Evolutionary conservation across 495 filamentous ascomycete species (phyloP).

Genomic region (Cercophora sp.): DNA sequence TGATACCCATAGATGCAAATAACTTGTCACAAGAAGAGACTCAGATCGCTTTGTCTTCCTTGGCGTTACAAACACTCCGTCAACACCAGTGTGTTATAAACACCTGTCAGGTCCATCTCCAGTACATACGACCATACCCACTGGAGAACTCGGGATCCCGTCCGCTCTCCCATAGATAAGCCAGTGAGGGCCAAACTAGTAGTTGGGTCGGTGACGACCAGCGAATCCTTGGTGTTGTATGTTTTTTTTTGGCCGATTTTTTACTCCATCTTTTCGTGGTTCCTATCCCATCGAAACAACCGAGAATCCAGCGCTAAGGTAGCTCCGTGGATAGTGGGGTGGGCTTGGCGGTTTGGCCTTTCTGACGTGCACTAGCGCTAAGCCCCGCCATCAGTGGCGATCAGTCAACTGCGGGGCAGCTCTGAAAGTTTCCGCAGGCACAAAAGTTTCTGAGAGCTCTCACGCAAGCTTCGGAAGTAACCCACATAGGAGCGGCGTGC

Average conservation of each 20-base stretch:
- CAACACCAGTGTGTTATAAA: too few relatives aligned
- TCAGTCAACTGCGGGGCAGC: constrained; percentile 6
- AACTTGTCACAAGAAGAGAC: too few relatives aligned
- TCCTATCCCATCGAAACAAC: too few relatives aligned
- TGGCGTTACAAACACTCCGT: too few relatives aligned
- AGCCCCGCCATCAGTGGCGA: not conserved
- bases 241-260: too few relatives aligned
- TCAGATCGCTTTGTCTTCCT: too few relatives aligned
- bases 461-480: not conserved
- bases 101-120: too few relatives aligned
- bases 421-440: constrained; percentile 3
- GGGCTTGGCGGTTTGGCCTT: not conserved
- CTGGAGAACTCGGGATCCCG: constrained; percentile 47
- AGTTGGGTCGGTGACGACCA: constrained; percentile 41
- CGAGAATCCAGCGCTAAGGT: too few relatives aligned
- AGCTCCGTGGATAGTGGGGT: not conserved
- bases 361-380: not conserved
- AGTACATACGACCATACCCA: constrained; percentile 46
- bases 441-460: not conserved
- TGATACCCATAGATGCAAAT: not conserved
- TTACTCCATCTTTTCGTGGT: too few relatives aligned
- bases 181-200: constrained; percentile 33
- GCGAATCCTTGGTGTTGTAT: constrained; percentile 44
- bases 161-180: constrained; percentile 50
- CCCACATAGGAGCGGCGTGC: not conserved